phyloP scores from a whole-genome alignment of 441 rosid genomes.

The Gossypium lobatum region DNA sequence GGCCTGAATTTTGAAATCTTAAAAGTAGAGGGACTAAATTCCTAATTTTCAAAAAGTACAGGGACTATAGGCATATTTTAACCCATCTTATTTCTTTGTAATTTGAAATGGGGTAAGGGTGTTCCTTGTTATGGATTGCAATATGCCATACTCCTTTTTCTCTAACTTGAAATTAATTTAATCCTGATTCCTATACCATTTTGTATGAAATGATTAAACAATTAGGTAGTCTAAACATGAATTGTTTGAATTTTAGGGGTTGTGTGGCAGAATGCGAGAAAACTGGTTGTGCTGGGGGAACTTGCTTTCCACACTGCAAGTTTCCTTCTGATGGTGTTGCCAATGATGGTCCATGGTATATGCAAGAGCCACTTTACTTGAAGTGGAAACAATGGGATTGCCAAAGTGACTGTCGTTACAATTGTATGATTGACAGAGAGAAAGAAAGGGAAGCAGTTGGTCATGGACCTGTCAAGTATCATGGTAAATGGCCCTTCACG shows the following conservation, averaged over 20 bases:
- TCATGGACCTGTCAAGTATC: constrained; percentile 69
- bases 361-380: constrained; percentile 74
- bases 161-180: not conserved
- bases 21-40: too few species aligned
- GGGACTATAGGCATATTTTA: too few species aligned
- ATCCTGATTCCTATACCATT: not conserved
- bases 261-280: constrained; percentile 54
- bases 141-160: not conserved
- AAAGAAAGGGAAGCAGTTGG: constrained; percentile 54
- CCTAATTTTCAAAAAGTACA: too few species aligned
- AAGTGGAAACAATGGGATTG: constrained; percentile 82
- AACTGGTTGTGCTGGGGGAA: constrained; percentile 59
- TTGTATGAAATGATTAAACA: not conserved
- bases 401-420: constrained; percentile 74
- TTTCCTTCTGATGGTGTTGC: constrained; percentile 43
- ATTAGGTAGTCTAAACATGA: constrained; percentile 1
- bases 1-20: too few species aligned
- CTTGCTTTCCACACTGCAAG: constrained; percentile 73
- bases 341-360: constrained; percentile 59
- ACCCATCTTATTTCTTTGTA: not conserved
- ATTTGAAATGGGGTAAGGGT: not conserved
- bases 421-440: constrained; percentile 81
- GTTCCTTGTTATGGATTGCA: not conserved
- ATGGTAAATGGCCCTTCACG: constrained; percentile 95
- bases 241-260: constrained; percentile 28